Conservation (phyloP, 805 yeast genomes). For the Cyberlindnera euphorbiiphila region DNA sequence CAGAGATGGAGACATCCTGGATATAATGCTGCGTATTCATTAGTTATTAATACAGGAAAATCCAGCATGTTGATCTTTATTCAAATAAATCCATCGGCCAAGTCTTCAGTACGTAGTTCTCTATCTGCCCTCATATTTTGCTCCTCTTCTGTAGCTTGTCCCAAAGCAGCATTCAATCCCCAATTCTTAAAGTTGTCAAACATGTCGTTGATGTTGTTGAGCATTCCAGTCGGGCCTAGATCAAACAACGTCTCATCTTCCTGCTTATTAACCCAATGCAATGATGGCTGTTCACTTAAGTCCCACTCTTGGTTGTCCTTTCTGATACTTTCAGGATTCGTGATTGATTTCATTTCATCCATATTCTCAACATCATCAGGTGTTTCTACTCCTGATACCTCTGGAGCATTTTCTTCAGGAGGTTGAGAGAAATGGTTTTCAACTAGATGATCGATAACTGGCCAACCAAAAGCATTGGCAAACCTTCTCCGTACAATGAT, state of each 20-base stretch:
- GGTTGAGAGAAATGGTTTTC: constrained; percentile 49
- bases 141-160: neutral
- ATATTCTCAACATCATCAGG: constrained; percentile 13
- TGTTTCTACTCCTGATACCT: neutral
- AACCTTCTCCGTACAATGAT: constrained; percentile 68
- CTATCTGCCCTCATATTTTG: constrained; percentile 5
- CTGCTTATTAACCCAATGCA: constrained; percentile 46
- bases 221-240: constrained; percentile 72
- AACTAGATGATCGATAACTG: constrained; percentile 66
- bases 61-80: neutral
- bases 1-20: constrained; percentile 33
- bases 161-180: constrained; percentile 16
- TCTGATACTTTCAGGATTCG: constrained; percentile 13
- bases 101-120: constrained; percentile 6
- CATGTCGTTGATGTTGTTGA: constrained; percentile 60
- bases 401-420: neutral
- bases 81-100: constrained; percentile 10
- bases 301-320: constrained; percentile 17
- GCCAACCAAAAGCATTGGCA: constrained; percentile 85
- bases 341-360: constrained; percentile 9
- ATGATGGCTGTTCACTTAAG: constrained; percentile 18
- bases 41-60: constrained; percentile 9
- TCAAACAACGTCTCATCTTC: constrained; percentile 33
- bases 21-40: constrained; percentile 33
- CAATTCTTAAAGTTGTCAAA: constrained; percentile 41